Evolutionary conservation across 2,329 filamentous ascomycete species (phyloP), one percentile per base, ranked within the genome.

Genomic region (Thermomyces lanuginosus): DNA sequence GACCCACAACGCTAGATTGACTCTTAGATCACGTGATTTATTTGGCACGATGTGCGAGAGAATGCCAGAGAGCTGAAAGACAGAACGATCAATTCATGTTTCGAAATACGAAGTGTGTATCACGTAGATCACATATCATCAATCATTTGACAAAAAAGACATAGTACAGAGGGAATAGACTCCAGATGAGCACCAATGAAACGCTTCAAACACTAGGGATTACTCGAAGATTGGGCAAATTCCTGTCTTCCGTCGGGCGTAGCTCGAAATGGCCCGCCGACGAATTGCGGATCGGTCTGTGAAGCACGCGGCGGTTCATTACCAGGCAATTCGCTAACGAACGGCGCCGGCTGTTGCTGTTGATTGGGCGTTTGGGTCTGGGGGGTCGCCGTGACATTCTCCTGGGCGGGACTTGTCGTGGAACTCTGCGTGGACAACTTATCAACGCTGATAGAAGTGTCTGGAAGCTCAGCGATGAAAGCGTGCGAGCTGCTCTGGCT

Each of bases 241-340:
- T n/a, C n/a, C n/a, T n/a, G n/a, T n/a, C n/a, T n/a, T n/a, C n/a
- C n/a, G n/a, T n/a, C n/a, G n/a, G n/a, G n/a, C n/a, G n/a, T n/a
- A n/a, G n/a, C n/a, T n/a, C n/a, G n/a, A n/a, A n/a, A 46, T 8
- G 43, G 42, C 6, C 43, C 44, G 29, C 41, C 46, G 5, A 46
- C 36, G 21, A 46, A 47, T n/a, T 43, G 42, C n/a, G 42, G 33
- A 31, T 44, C 41, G 3, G 40, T 40, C 4, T 27, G 31, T 5
- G 31, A 29, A 10, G 29, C 23, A 5, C 27, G 30, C 10, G 26
- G 21, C 14, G 27, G 31, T 6, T 19, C 28, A 13, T 24, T 14
- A 16, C 30, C 27, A 24, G 27, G 27, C 6, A 24, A 16, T 23
- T 28, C 20, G 9, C 10, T 3, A 10, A 12, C 8, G 8, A 17